Conservation (phyloP, 2,329 filamentous ascomycete genomes). For the Talaromyces sp. region DNA sequence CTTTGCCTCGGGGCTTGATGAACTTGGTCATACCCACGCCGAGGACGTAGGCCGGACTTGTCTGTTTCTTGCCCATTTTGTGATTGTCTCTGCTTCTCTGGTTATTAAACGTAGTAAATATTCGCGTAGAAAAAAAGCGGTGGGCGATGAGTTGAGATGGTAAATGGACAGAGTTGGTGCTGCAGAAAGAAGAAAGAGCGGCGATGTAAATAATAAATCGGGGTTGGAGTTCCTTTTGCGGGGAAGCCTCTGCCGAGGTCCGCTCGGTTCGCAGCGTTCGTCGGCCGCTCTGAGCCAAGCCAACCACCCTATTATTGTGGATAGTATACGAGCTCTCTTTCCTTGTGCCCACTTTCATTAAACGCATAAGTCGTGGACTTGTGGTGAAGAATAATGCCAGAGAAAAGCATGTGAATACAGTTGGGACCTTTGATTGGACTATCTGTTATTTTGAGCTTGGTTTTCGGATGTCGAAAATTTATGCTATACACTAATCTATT, state of each 20-base stretch:
- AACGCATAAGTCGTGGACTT: background rate
- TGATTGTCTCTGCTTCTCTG: background rate
- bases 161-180: background rate
- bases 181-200: background rate
- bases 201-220: background rate
- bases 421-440: background rate
- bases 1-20: conserved; percentile 90
- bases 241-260: conserved; percentile 8
- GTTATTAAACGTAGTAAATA: background rate
- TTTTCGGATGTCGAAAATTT: too few species aligned
- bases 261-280: background rate
- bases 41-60: conserved; percentile 70
- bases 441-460: too few species aligned
- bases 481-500: background rate
- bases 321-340: background rate
- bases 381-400: background rate
- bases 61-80: conserved; percentile 47
- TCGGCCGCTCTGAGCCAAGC: background rate
- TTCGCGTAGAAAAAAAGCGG: too few species aligned
- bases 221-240: conserved; percentile 1
- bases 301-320: background rate
- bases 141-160: background rate
- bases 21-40: conserved; percentile 99
- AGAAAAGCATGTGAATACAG: background rate
- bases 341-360: background rate